Conservation (phyloP, 2,329 filamentous ascomycete species). For the Botrytis porri region DNA sequence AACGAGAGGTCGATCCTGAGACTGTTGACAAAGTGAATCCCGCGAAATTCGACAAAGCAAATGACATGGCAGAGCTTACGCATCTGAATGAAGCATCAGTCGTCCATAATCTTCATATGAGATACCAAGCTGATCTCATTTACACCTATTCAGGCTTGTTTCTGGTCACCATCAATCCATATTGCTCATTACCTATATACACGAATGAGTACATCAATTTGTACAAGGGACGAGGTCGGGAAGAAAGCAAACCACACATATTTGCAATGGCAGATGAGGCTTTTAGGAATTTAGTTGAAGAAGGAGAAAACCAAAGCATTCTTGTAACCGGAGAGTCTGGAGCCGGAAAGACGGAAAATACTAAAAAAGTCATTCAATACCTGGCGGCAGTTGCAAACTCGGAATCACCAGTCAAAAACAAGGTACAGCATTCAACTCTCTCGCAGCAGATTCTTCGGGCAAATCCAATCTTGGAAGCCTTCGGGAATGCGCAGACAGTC, state of each 20-base stretch:
- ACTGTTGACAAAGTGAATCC: constrained; percentile 98
- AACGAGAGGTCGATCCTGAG: constrained; percentile 82
- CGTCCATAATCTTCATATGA: constrained; percentile 91
- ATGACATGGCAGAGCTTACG: constrained; percentile 98
- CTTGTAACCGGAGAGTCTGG: constrained; percentile 97
- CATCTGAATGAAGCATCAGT: constrained; percentile 97
- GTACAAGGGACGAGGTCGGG: constrained; percentile 87
- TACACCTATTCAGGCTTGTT: constrained; percentile 98
- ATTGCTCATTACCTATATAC: constrained; percentile 92
- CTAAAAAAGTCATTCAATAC: constrained; percentile 99
- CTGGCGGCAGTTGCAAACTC: constrained; percentile 88
- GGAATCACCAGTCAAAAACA: constrained; percentile 65
- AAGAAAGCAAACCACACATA: constrained; percentile 96
- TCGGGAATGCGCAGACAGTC: constrained; percentile 96
- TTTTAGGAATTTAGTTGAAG: constrained; percentile 91
- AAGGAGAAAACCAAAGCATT: constrained; percentile 95
- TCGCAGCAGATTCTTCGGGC: constrained; percentile 95
- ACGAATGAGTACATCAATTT: constrained; percentile 96
- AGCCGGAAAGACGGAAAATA: constrained; percentile 98
- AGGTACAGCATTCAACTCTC: constrained; percentile 72
- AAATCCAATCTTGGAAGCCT: constrained; percentile 96
- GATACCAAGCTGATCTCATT: constrained; percentile 94
- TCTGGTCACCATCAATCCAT: constrained; percentile 94
- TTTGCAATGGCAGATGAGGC: constrained; percentile 97
- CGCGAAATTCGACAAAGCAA: constrained; percentile 98